phyloP scores from a whole-genome alignment of 352 stramenopile species.

The Pythium monospermum region DNA sequence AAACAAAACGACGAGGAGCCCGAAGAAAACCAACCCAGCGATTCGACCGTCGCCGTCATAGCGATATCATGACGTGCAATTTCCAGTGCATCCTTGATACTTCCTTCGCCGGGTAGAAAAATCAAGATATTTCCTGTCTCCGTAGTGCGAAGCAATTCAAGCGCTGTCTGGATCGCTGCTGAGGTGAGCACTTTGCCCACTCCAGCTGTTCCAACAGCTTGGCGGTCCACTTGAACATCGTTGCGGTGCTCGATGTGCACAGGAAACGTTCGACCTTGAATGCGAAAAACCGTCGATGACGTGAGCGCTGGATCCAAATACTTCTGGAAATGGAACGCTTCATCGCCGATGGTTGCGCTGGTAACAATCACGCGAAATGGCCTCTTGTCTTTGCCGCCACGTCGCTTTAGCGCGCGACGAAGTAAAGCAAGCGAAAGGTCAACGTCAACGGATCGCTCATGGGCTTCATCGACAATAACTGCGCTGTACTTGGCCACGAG shows the following conservation, averaged over 20 bases:
- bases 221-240: conserved; percentile 18
- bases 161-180: conserved; percentile 15
- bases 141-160: conserved; percentile 17
- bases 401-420: conserved; percentile 3
- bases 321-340: conserved; percentile 11
- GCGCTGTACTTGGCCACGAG: conserved; percentile 16
- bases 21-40: background rate
- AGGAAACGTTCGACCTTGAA: conserved; percentile 24
- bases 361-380: conserved; percentile 22
- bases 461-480: conserved; percentile 28
- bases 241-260: conserved; percentile 21
- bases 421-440: conserved; percentile 26
- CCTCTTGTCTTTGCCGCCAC: background rate
- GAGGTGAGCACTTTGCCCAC: conserved; percentile 13
- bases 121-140: conserved; percentile 23
- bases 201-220: conserved; percentile 2
- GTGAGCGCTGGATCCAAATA: conserved; percentile 12
- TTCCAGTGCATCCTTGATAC: conserved; percentile 18
- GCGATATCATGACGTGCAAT: conserved; percentile 10
- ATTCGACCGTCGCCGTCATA: conserved; percentile 8
- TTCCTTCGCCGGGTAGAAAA: conserved; percentile 23
- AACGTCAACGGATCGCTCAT: conserved; percentile 26
- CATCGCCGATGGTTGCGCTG: conserved; percentile 24
- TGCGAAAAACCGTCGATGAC: conserved; percentile 14
- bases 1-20: conserved; percentile 13